Evolutionary conservation across 2,329 filamentous ascomycete genomes (phyloP).

Genomic region (Trichoderma guizhouense): DNA sequence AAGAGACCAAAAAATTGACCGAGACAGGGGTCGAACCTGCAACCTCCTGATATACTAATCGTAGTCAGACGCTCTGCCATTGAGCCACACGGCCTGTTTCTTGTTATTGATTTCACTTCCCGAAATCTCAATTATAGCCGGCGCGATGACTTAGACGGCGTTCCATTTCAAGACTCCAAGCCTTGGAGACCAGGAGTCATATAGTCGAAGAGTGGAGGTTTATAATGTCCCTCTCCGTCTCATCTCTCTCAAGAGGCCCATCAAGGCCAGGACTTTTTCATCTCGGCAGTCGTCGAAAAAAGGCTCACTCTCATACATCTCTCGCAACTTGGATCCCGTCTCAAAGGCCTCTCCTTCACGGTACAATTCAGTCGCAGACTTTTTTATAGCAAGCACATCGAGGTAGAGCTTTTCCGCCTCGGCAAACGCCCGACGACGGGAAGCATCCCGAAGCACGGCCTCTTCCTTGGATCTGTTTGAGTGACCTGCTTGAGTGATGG

Average conservation of each 20-base stretch:
- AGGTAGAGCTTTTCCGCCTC: constrained; percentile 28
- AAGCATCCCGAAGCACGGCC: constrained; percentile 18
- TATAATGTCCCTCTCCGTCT: constrained; percentile 19
- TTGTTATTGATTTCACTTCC: neutral
- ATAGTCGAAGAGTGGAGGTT: neutral
- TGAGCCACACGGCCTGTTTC: constrained; percentile 17
- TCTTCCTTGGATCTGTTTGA: constrained; percentile 14
- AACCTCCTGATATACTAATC: constrained; percentile 18
- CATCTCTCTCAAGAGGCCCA: constrained; percentile 19
- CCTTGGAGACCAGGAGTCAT: neutral
- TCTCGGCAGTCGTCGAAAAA: constrained; percentile 25
- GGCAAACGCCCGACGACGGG: constrained; percentile 20
- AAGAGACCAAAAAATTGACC: constrained; percentile 13
- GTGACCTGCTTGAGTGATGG: neutral
- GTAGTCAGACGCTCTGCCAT: constrained; percentile 19
- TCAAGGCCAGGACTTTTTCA: constrained; percentile 22
- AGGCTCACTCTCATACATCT: constrained; percentile 30
- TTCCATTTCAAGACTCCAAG: neutral
- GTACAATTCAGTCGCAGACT: constrained; percentile 25
- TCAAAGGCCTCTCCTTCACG: constrained; percentile 23
- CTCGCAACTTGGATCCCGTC: constrained; percentile 26
- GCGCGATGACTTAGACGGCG: neutral
- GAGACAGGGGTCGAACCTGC: constrained; percentile 19
- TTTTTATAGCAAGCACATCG: constrained; percentile 26
- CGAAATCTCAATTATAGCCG: neutral